Evolutionary conservation across 2,329 filamentous ascomycete genomes (phyloP).

Genomic region (Exophiala alcalophila): DNA sequence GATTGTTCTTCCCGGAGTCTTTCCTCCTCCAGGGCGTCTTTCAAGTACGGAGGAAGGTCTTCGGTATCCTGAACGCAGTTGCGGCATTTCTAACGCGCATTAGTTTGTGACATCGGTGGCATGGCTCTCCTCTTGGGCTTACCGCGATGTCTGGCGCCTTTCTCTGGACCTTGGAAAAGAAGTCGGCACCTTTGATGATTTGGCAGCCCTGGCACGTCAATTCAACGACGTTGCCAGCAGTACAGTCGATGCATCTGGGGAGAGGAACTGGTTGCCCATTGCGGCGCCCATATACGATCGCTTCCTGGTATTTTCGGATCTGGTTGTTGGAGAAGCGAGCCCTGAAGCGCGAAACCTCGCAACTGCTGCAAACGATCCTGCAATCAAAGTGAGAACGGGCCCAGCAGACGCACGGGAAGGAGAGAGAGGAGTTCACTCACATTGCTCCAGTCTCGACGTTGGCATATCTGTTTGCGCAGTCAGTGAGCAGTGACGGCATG

Average conservation of each 20-base stretch:
- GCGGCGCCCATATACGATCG: constrained; percentile 7
- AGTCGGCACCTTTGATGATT: constrained; percentile 45
- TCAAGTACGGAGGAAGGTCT: constrained; percentile 34
- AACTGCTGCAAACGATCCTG: constrained; percentile 49
- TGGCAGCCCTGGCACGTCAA: constrained; percentile 50
- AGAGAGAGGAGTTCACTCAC: constrained; percentile 6
- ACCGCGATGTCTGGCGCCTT: constrained; percentile 46
- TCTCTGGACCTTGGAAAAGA: constrained; percentile 51
- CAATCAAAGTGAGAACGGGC: constrained; percentile 1
- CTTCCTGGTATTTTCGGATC: constrained; percentile 34
- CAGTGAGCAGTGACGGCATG: background rate
- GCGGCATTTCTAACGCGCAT: constrained; percentile 41
- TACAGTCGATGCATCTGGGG: constrained; percentile 46
- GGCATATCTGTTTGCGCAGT: constrained; percentile 8
- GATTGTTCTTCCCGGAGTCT: constrained; percentile 27
- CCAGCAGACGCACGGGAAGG: background rate
- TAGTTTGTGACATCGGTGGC: background rate
- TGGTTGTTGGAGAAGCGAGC: constrained; percentile 49
- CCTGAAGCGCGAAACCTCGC: constrained; percentile 41
- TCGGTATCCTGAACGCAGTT: constrained; percentile 38
- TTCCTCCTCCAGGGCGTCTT: constrained; percentile 34
- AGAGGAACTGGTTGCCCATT: constrained; percentile 28
- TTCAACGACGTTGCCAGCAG: constrained; percentile 44
- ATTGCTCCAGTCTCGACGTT: constrained; percentile 17
- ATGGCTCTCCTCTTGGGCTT: constrained; percentile 30